These are phyloP conservation scores for Torrubiellomyces zombiae DNA, from an alignment of 2,329 filamentous ascomycete genomes.

Conservation along the genomic window DNA sequence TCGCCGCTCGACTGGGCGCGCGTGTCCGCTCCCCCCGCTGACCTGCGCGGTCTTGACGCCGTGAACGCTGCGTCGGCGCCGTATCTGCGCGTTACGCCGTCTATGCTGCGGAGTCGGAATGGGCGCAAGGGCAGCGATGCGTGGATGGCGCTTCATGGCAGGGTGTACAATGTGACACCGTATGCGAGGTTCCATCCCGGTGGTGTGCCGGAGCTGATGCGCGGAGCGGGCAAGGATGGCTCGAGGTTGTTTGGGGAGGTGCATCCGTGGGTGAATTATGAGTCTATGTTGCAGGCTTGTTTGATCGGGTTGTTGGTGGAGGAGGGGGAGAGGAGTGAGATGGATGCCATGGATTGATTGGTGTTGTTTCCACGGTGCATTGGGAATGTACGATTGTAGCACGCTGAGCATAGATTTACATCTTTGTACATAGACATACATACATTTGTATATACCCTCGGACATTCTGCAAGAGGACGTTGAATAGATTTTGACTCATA, in stretches of 20 bases:
- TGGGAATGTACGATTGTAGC: too few relatives aligned
- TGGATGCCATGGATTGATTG: slow-evolving; percentile 50
- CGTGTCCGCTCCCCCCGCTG: slow-evolving; percentile 45
- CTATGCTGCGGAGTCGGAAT: slow-evolving; percentile 60
- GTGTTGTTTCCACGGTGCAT: too few relatives aligned
- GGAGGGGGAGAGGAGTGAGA: slow-evolving; percentile 29
- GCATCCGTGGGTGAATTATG: slow-evolving; percentile 58
- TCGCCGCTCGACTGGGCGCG: slow-evolving; percentile 94
- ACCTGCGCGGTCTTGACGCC: slow-evolving; percentile 47
- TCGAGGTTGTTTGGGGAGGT: slow-evolving; percentile 48
- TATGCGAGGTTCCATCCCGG: slow-evolving; percentile 87
- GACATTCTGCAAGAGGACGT: too few relatives aligned
- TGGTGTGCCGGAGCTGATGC: slow-evolving; percentile 56
- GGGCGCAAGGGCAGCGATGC: slow-evolving; percentile 73
- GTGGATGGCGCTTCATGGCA: slow-evolving; percentile 79
- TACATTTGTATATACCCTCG: neutral
- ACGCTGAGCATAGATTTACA: neutral
- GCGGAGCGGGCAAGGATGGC: slow-evolving; percentile 44
- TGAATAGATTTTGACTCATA: too few relatives aligned
- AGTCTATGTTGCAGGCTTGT: slow-evolving; percentile 49
- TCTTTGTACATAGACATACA: neutral
- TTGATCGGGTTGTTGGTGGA: slow-evolving; percentile 46
- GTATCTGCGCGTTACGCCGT: slow-evolving; percentile 63
- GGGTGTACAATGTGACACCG: slow-evolving; percentile 86
- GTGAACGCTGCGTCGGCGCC: too few relatives aligned